Evolutionary conservation across 1,139 yeast genomes (phyloP).

Genomic region (Torulaspora pretoriensis): DNA sequence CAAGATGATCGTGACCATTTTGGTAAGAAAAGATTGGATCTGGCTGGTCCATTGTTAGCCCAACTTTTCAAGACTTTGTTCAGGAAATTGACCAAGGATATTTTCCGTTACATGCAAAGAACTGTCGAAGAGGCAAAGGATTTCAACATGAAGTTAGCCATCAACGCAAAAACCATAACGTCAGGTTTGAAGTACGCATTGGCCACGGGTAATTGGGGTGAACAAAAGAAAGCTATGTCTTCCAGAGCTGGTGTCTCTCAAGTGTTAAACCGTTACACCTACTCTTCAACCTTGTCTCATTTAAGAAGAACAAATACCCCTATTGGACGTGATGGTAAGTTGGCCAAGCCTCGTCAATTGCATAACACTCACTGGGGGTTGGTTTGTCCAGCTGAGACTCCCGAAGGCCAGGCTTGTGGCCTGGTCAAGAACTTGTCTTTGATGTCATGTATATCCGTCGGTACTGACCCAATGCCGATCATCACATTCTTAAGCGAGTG

Average conservation of each 20-base stretch:
- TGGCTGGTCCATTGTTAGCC: slow-evolving; percentile 96
- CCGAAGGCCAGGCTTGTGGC: slow-evolving; percentile 99
- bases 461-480: slow-evolving; percentile 95
- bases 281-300: slow-evolving; percentile 95
- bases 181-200: slow-evolving; percentile 95
- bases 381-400: slow-evolving; percentile 99
- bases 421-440: slow-evolving; percentile 90
- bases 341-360: slow-evolving; percentile 96
- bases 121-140: slow-evolving; percentile 98
- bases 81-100: slow-evolving; percentile 90
- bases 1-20: slow-evolving; percentile 99
- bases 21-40: slow-evolving; percentile 95
- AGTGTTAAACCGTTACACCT: slow-evolving; percentile 95
- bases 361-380: slow-evolving; percentile 99
- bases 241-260: slow-evolving; percentile 99
- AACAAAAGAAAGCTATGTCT: slow-evolving; percentile 98
- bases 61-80: slow-evolving; percentile 90
- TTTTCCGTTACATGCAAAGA: slow-evolving; percentile 96
- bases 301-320: slow-evolving; percentile 98
- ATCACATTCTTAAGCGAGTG: slow-evolving; percentile 92
- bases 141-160: slow-evolving; percentile 92
- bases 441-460: slow-evolving; percentile 97
- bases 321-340: slow-evolving; percentile 97
- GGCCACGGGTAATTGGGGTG: slow-evolving; percentile 99
- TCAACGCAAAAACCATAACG: slow-evolving; percentile 93